These are phyloP conservation scores for Russula virescens DNA, from an alignment of 768 basidiomycete genomes.

Conservation along the genomic window DNA sequence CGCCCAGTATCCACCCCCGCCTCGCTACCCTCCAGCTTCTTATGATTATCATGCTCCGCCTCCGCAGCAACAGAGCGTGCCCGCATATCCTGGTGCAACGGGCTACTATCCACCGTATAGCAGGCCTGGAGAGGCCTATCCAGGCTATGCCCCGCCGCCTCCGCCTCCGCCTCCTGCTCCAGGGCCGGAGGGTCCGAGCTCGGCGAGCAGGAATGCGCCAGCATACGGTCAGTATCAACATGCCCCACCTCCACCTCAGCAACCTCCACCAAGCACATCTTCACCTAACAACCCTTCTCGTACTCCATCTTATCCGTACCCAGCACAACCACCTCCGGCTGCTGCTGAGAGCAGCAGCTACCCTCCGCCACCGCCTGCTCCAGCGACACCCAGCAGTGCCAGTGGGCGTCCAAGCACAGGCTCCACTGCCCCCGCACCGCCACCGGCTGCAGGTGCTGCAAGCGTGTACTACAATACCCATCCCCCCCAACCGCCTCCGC, in stretches of 20 bases:
- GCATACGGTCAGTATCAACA: constrained; percentile 19
- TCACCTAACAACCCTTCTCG: constrained; percentile 17
- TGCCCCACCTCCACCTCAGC: constrained; percentile 15
- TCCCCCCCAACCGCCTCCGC: constrained; percentile 4
- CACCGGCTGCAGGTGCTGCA: constrained; percentile 11
- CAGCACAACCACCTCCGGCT: constrained; percentile 12
- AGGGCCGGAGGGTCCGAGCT: constrained; percentile 11
- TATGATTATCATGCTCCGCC: constrained; percentile 20
- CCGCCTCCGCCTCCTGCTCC: constrained; percentile 8
- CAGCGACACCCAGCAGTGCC: constrained; percentile 2
- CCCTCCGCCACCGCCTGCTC: constrained; percentile 4
- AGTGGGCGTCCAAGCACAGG: constrained; percentile 15
- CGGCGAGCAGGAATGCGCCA: constrained; percentile 8
- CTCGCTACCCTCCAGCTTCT: constrained; percentile 13
- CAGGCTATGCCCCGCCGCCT: constrained; percentile 17
- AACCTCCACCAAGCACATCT: constrained; percentile 16
- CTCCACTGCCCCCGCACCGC: constrained; percentile 12
- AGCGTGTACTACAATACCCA: constrained; percentile 20
- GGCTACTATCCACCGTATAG: constrained; percentile 15
- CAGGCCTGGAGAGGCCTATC: constrained; percentile 16
- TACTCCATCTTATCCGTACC: constrained; percentile 13
- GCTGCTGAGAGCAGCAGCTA: constrained; percentile 7
- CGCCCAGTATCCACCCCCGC: constrained; percentile 17
- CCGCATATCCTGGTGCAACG: constrained; percentile 4
- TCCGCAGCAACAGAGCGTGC: constrained; percentile 19